Evolutionary conservation across 352 stramenopile species (phyloP).

Genomic region (Phytopythium cucurbitacearum): DNA sequence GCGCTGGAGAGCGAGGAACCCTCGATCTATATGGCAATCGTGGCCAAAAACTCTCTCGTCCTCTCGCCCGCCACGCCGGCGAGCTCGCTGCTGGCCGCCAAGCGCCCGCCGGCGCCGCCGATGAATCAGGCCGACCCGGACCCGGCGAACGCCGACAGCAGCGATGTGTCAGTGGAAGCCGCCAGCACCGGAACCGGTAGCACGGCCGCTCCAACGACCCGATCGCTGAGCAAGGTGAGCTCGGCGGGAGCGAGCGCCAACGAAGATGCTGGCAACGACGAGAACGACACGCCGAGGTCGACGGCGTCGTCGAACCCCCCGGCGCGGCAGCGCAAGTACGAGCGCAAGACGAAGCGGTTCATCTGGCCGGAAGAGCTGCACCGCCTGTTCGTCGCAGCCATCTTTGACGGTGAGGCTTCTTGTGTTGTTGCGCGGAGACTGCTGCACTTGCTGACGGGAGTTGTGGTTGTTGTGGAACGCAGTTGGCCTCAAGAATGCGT

Average conservation of each 20-base stretch:
- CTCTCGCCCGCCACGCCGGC: constrained; percentile 2
- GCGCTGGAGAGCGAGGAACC: background rate
- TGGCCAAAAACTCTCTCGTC: constrained; percentile 4
- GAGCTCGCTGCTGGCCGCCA: constrained; percentile 1
- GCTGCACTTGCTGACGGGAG: background rate
- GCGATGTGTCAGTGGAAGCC: constrained; percentile 1
- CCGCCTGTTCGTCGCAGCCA: constrained; percentile 82
- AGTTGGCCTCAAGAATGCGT: constrained; percentile 87
- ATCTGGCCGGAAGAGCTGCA: constrained; percentile 87
- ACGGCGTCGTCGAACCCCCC: constrained; percentile 2
- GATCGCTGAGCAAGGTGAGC: constrained; percentile 11
- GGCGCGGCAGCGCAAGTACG: constrained; percentile 76
- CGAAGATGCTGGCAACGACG: constrained; percentile 3
- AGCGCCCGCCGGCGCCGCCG: background rate
- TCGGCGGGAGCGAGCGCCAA: constrained; percentile 18
- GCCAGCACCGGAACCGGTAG: too few relatives aligned
- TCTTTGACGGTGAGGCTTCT: constrained; percentile 70
- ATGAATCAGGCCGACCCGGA: constrained; percentile 7
- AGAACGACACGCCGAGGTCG: constrained; percentile 12
- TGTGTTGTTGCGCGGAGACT: constrained; percentile 2
- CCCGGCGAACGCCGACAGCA: background rate
- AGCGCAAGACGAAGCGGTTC: constrained; percentile 86
- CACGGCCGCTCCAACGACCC: background rate
- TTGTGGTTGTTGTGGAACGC: background rate
- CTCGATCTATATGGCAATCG: constrained; percentile 4